Base-by-base conservation (phyloP, 805 yeast genomes). In the Wickerhamomyces chaumierensis region DNA sequence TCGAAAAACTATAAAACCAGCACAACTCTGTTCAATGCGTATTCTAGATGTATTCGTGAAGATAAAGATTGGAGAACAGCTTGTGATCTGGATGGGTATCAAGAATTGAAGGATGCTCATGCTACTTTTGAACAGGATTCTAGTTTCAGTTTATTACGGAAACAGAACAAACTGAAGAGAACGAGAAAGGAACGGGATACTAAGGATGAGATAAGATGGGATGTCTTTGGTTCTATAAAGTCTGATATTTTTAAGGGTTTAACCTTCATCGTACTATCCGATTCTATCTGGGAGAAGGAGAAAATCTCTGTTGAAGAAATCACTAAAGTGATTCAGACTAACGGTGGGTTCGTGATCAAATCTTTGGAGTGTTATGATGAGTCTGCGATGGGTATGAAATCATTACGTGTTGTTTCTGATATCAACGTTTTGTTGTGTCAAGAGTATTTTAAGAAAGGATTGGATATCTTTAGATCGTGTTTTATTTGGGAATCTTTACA, bases 401-500 rank as follows among this genome's bases (percentile, higher is more conserved):
- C 44, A 34, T 33, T 49, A 51, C 25, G 62, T 50, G 38, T 60
- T 46, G 53, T 73, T 16, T 63, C 71, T 15, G 66, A 61, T 23
- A 62, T 52, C 40, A 39, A 48, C 12, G 69, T 73, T 0, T 43
- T 55, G 3, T 66, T 65, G 36, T 67, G 72, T 3, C 48, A 45
- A 2, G 55, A 56, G 1, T 42, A 72, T n/a, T 46, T 53, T 11
- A 55, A 61, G n/a, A 41, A 55, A 15, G 81, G 81, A 0, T 72
- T 68, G 47, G 83, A 79, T 48, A 63, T 90, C 0, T 52, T 86
- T 7, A 66, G 58, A 37, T 86, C 94, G 1, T 54, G 60, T 23
- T 90, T 95, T 95, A 53, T 85, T 5, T 62, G 75, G 34, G 88
- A 83, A 46, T 76, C 92, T 47, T 59, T 83, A 3, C 49, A 55